phyloP scores from a whole-genome alignment of 345 rosid species.

The Microcos paniculata region DNA sequence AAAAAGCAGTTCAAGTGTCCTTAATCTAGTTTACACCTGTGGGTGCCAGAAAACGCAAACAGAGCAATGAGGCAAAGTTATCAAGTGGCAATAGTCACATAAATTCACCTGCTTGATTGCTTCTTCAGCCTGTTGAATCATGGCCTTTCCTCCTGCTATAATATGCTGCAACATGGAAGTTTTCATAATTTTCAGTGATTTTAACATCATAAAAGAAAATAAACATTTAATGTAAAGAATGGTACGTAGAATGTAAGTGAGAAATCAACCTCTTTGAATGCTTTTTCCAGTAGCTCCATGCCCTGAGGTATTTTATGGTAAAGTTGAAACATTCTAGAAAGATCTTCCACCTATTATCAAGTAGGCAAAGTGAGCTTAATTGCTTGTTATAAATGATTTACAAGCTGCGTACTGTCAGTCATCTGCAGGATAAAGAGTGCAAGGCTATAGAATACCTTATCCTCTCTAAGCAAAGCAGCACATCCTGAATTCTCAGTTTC shows the following conservation, averaged over 20 bases:
- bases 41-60: no score
- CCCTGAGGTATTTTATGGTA: slow-evolving; percentile 27
- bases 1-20: no score
- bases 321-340: slow-evolving; percentile 39
- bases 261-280: slow-evolving; percentile 18
- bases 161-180: slow-evolving; percentile 29
- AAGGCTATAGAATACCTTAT: no score
- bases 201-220: not conserved
- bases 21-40: no score
- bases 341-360: slow-evolving; percentile 31
- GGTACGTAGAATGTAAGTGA: no score
- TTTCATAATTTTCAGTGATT: not conserved
- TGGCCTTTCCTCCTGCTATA: slow-evolving; percentile 33
- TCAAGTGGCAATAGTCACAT: no score
- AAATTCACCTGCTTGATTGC: slow-evolving; percentile 28
- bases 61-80: no score
- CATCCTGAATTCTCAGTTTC: no score
- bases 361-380: not conserved
- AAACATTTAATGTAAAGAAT: not conserved
- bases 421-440: no score
- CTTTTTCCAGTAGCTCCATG: slow-evolving; percentile 30
- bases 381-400: no score
- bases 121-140: slow-evolving; percentile 45
- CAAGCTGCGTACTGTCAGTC: not conserved
- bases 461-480: no score